Conservation (phyloP, 352 stramenopile species). For the Phytophthora sp. region DNA sequence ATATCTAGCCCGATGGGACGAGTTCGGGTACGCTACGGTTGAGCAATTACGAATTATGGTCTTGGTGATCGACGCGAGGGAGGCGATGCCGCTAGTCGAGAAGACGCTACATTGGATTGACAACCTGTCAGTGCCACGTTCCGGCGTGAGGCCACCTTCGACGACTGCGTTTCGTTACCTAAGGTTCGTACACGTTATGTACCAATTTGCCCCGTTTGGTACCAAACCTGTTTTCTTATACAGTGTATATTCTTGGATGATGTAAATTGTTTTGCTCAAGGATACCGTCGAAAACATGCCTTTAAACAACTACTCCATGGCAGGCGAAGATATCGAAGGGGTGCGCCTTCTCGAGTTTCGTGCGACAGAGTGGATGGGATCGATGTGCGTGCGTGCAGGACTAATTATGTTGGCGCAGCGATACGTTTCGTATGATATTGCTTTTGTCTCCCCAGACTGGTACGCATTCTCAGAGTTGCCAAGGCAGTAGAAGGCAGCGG, state of each 20-base stretch:
- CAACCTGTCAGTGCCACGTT: no score
- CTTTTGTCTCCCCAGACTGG: conserved; percentile 12
- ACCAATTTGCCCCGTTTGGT: no score
- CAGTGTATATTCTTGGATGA: neutral
- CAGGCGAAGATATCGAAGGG: conserved; percentile 10
- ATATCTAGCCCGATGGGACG: neutral
- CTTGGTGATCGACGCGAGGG: neutral
- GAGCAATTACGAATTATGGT: conserved; percentile 7
- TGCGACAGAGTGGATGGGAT: neutral
- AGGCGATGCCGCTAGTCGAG: neutral
- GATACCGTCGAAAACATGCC: conserved; percentile 7
- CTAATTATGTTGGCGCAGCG: neutral
- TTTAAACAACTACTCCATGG: neutral
- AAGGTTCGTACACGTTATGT: conserved; percentile 12
- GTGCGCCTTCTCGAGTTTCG: conserved; percentile 15
- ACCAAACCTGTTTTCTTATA: no score
- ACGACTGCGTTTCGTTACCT: neutral
- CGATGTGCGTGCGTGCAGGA: conserved; percentile 5
- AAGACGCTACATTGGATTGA: conserved; percentile 8
- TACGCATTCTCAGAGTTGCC: neutral
- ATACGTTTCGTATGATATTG: neutral
- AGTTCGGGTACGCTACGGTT: conserved; percentile 6
- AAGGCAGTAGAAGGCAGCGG: neutral
- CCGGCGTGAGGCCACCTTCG: neutral
- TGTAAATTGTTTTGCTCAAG: no score